Conservation (phyloP, 2,329 filamentous ascomycete species). For the Alternaria burnsii region DNA sequence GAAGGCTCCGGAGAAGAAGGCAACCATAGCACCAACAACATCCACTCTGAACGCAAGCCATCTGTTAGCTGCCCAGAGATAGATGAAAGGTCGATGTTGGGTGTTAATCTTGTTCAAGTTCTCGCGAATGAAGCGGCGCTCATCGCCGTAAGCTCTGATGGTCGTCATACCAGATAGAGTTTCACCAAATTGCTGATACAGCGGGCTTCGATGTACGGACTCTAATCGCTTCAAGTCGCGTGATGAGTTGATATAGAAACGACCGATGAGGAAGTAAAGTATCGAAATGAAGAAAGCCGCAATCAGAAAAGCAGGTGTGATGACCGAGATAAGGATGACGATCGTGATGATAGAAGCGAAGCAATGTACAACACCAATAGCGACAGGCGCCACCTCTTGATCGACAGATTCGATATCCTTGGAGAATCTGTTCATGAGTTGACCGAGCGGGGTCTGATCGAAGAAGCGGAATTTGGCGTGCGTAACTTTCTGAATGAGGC, state of each 20-base stretch:
- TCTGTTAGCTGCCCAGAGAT: conserved; percentile 93
- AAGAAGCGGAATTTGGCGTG: conserved; percentile 98
- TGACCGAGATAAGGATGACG: conserved; percentile 82
- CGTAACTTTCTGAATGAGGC: conserved; percentile 79
- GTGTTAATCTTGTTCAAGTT: conserved; percentile 89
- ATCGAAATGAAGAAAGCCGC: conserved; percentile 84
- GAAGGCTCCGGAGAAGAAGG: conserved; percentile 93
- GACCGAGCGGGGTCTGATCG: conserved; percentile 91
- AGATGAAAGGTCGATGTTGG: conserved; percentile 93
- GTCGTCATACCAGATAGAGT: conserved; percentile 94
- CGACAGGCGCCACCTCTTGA: conserved; percentile 92
- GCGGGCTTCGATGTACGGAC: conserved; percentile 89
- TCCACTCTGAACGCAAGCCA: conserved; percentile 96
- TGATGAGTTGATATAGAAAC: conserved; percentile 91
- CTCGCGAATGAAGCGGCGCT: conserved; percentile 90
- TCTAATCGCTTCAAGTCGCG: conserved; percentile 94
- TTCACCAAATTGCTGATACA: conserved; percentile 98
- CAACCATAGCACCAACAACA: conserved; percentile 85
- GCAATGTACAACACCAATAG: conserved; percentile 77
- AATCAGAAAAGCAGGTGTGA: conserved; percentile 90
- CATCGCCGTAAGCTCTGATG: conserved; percentile 94
- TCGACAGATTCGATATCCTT: conserved; percentile 96
- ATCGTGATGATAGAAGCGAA: conserved; percentile 80
- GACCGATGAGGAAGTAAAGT: conserved; percentile 82
- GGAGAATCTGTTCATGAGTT: conserved; percentile 98